Evolutionary conservation across 1,139 yeast species (phyloP).

Genomic region (Yamadazyma dushanensis): DNA sequence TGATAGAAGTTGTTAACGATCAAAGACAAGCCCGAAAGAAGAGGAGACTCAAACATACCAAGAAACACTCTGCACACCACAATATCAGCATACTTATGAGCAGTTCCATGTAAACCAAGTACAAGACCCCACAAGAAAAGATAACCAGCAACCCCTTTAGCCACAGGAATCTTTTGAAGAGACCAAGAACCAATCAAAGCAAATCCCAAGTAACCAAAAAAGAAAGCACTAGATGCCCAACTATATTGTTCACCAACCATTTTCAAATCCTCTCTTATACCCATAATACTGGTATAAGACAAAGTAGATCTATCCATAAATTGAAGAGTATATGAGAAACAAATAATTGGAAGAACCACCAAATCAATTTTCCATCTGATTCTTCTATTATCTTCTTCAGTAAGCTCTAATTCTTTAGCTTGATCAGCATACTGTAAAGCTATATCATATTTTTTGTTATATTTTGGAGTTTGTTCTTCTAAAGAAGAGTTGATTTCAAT

Average conservation of each 20-base stretch:
- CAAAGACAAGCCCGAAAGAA: conserved; percentile 22
- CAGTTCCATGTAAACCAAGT: conserved; percentile 22
- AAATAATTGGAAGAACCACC: conserved; percentile 52
- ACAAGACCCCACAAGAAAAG: conserved; percentile 27
- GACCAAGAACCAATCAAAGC: conserved; percentile 44
- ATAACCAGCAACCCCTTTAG: conserved; percentile 19
- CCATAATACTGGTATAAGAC: conserved; percentile 60
- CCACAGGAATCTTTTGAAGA: conserved; percentile 33
- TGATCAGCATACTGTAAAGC: conserved; percentile 11
- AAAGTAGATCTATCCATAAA: conserved; percentile 64
- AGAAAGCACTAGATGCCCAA: conserved; percentile 58
- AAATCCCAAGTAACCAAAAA: conserved; percentile 48
- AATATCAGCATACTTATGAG: conserved; percentile 24
- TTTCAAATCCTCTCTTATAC: conserved; percentile 39
- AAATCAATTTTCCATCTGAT: conserved; percentile 51
- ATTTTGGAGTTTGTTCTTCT: conserved; percentile 4
- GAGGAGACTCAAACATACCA: conserved; percentile 51
- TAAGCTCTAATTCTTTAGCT: conserved; percentile 9
- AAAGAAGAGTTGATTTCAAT: conserved; percentile 7
- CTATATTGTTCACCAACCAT: conserved; percentile 46
- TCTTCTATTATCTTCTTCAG: conserved; percentile 8
- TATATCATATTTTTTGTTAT: background rate
- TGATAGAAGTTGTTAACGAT: conserved; percentile 23
- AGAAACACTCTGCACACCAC: conserved; percentile 28
- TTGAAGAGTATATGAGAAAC: conserved; percentile 53